Evolutionary conservation across 495 filamentous ascomycete genomes (phyloP), one percentile per base, ranked within the genome.

Genomic region (Jackrogersella minutella): DNA sequence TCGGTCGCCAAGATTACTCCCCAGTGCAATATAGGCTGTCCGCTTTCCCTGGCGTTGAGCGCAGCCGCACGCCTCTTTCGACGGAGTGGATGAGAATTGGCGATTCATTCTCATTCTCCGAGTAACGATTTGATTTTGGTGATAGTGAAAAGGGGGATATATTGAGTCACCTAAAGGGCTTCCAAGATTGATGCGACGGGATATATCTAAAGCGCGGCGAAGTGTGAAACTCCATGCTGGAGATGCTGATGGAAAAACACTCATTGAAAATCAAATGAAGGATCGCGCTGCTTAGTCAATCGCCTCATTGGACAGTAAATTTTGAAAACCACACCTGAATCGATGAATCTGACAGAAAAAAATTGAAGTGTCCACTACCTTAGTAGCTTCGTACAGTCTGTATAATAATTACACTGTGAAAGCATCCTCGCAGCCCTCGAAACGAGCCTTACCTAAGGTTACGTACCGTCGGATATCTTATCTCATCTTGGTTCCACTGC

Each of bases 1-100:
- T 24, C 93, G 88, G 74, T 98, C 91, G 9, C 95, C 95, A 16
- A 97, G 76, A 79, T 99, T 99, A 75, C 94, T 97, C 5, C 95
- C 95, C 5, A 99, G 78, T 8, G 96, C 95, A 66, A 99, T 87
- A 69, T 89, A 96, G 0, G 89, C 93, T 33, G 74, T 78, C 59
- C 73, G 61, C 43, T 54, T 67, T 30, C 62, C 55, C 14, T 62
- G 54, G 5, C 62, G 43, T 6, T 30, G 13, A 9, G 56, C 61
- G 31, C 61, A 61, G 13, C 51, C 43, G 24, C 60, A 62, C 46
- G 56, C 56, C 16, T 62, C 26, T 14, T 22, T 30, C 5, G 61
- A 30, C 3, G 56, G 64, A 41, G 14, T 60, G 7, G 53, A 30
- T 56, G 66, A 69, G 31, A 64, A 52, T 56, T 57, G 50, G 4